A percentile compares a stretch with the other conserved stretches of the same genome.
Evolutionary conservation across 2,329 filamentous ascomycete genomes (phyloP).

Genomic region (Gnomoniopsis sp.): DNA sequence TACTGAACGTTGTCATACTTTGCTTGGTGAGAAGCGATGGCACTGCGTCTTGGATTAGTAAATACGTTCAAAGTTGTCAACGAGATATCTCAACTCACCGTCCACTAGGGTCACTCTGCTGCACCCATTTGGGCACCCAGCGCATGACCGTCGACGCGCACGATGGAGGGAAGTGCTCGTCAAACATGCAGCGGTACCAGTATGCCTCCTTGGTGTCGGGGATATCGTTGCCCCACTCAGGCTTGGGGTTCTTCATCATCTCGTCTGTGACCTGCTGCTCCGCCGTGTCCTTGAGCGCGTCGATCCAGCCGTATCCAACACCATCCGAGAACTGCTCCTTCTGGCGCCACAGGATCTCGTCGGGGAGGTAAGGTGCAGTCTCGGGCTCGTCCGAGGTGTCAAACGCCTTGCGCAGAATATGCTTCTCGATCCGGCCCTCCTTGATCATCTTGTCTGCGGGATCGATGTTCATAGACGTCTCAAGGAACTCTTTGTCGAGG

Average conservation of each 20-base stretch:
- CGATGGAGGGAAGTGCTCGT: slow-evolving; percentile 92
- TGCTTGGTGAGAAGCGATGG: slow-evolving; percentile 70
- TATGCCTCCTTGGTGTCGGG: slow-evolving; percentile 98
- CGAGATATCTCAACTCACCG: slow-evolving; percentile 51
- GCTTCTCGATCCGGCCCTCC: slow-evolving; percentile 87
- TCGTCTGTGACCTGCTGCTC: slow-evolving; percentile 89
- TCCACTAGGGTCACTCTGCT: slow-evolving; percentile 93
- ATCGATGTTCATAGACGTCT: slow-evolving; percentile 89
- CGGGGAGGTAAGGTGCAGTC: slow-evolving; percentile 82
- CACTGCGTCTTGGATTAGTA: slow-evolving; percentile 44
- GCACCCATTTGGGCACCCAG: slow-evolving; percentile 97
- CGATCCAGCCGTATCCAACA: slow-evolving; percentile 98
- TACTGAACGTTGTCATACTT: slow-evolving; percentile 60
- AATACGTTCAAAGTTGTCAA: neutral
- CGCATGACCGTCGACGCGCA: slow-evolving; percentile 92
- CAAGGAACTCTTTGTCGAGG: slow-evolving; percentile 95
- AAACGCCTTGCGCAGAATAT: slow-evolving; percentile 96
- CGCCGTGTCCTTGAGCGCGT: slow-evolving; percentile 91
- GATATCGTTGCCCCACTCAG: slow-evolving; percentile 89
- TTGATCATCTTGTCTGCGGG: slow-evolving; percentile 95
- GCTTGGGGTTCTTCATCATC: slow-evolving; percentile 97
- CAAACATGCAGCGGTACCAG: slow-evolving; percentile 98
- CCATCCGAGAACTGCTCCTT: slow-evolving; percentile 99
- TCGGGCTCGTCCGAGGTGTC: slow-evolving; percentile 86
- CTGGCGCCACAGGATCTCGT: slow-evolving; percentile 94